Base-by-base conservation (phyloP, 1,284 basidiomycete genomes). In the Ganoderma sinense region DNA sequence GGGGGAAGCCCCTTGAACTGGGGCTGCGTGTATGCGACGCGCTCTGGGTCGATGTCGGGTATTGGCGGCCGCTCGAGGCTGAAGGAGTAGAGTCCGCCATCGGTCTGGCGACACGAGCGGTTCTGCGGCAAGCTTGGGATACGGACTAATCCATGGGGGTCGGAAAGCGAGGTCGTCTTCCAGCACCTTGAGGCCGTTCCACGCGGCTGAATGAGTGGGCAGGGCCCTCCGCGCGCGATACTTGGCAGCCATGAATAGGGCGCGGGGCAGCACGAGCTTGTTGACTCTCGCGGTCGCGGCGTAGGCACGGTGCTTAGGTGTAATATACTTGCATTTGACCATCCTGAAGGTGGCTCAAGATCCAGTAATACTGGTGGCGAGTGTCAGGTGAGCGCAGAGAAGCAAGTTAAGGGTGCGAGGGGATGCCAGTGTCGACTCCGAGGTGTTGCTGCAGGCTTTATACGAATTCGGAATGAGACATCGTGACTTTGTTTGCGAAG, bases 31-130 rank as follows among this genome's bases (percentile, higher is more conserved):
- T 40, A 2, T 23, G 18, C 45, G 56, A 74, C 58, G 40, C 58
- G 60, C 64, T 58, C 66, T 5, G 53, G 48, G 16, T 70, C 62
- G 61, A 74, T 65, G 4, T 70, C 67, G 4, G 67, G 66, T 8
- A 74, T 43, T 4, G 62, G 53, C 7, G 73, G 70, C 6, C 60
- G 56, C 23, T 43, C 62, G 53, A 74, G 64, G 55, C 36, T 64
- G 4, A 26, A 23, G n/a, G 10, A 20, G 23, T 69, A 70, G 33
- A 74, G 23, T 61, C 11, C 69, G 60, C 72, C 72, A 73, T 31
- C 59, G 10, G 29, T 43, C 36, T 2, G 69, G 68, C 1, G 59
- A 31, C 11, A 71, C 67, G 29, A 73, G 29, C 16, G 69, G 64
- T n/a, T 59, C n/a, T 20, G 33, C 8, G 56, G 33, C n/a, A 23